phyloP scores from a whole-genome alignment of 352 stramenopile genomes.

The Phytophthora europaea region DNA sequence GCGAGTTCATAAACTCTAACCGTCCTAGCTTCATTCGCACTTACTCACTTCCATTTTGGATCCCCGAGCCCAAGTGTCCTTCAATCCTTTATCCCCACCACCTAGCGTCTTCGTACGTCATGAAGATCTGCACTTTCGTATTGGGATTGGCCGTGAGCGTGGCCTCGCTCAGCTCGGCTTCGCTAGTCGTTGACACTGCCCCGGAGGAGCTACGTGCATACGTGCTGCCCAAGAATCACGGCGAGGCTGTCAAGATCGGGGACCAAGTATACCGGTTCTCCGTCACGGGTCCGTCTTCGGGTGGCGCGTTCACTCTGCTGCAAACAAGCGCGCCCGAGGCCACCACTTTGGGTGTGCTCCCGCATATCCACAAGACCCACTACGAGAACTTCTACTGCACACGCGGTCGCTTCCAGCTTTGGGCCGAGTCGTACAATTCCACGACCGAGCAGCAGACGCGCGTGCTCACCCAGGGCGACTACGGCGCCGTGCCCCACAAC shows the following conservation, averaged over 20 bases:
- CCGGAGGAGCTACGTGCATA: conserved; percentile 55
- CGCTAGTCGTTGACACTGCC: conserved; percentile 53
- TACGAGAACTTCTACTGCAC: conserved; percentile 75
- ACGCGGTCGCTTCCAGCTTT: conserved; percentile 61
- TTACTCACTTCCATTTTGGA: conserved; percentile 37
- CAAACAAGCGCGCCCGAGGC: conserved; percentile 62
- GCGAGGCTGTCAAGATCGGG: conserved; percentile 45
- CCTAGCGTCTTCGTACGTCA: background rate
- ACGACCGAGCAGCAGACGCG: conserved; percentile 51
- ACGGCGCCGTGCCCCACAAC: conserved; percentile 65
- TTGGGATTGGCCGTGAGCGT: conserved; percentile 24
- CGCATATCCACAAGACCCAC: conserved; percentile 66
- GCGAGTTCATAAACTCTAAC: background rate
- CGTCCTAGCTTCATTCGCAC: background rate
- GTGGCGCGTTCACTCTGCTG: conserved; percentile 48
- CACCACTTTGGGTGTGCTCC: conserved; percentile 55
- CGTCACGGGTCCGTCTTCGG: conserved; percentile 60
- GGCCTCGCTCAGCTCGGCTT: conserved; percentile 26
- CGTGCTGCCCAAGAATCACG: conserved; percentile 59
- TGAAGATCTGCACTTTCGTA: conserved; percentile 40
- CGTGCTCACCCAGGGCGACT: conserved; percentile 61
- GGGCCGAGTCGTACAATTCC: conserved; percentile 46
- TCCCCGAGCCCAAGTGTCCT: background rate
- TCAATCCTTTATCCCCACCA: background rate
- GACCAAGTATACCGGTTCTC: conserved; percentile 65